Evolutionary conservation across 352 stramenopile species (phyloP).

Genomic region (Phytopythium helicoides): DNA sequence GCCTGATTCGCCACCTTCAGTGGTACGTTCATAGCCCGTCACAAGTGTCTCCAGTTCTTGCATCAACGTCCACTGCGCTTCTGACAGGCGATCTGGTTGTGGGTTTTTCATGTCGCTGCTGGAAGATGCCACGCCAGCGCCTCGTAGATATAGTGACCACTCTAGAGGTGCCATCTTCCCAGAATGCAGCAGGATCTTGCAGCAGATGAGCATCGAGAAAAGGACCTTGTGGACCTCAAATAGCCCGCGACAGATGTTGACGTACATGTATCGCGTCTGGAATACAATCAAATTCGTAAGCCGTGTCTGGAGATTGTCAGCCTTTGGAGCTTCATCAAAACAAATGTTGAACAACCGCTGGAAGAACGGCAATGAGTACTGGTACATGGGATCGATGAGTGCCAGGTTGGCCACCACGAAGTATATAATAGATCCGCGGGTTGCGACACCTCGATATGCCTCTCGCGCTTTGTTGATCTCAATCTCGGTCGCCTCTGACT

Average conservation of each 20-base stretch:
- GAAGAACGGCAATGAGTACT: slow-evolving; percentile 94
- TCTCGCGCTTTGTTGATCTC: slow-evolving; percentile 91
- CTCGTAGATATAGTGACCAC: slow-evolving; percentile 90
- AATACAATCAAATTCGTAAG: slow-evolving; percentile 87
- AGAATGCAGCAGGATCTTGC: slow-evolving; percentile 90
- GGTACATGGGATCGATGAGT: slow-evolving; percentile 95
- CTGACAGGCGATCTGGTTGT: slow-evolving; percentile 59
- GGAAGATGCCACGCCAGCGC: slow-evolving; percentile 23
- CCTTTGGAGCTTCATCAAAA: slow-evolving; percentile 74
- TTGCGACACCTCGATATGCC: slow-evolving; percentile 90
- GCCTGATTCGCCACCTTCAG: neutral
- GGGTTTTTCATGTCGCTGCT: slow-evolving; percentile 48
- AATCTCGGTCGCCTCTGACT: slow-evolving; percentile 88
- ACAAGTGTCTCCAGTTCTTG: slow-evolving; percentile 67
- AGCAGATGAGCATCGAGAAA: slow-evolving; percentile 94
- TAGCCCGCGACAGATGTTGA: slow-evolving; percentile 93
- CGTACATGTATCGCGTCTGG: slow-evolving; percentile 91
- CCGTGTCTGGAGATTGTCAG: slow-evolving; percentile 50
- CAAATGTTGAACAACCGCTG: slow-evolving; percentile 91
- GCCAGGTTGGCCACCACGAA: slow-evolving; percentile 93
- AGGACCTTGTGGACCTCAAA: slow-evolving; percentile 94
- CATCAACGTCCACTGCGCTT: slow-evolving; percentile 83
- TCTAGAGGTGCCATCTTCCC: slow-evolving; percentile 68
- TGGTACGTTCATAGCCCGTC: slow-evolving; percentile 21
- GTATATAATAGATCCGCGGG: slow-evolving; percentile 92